A percentile compares a stretch with the other conserved stretches of the same genome.
Evolutionary conservation across 345 rosid genomes (phyloP).

Genomic region (Eucalyptus cladocalyx): DNA sequence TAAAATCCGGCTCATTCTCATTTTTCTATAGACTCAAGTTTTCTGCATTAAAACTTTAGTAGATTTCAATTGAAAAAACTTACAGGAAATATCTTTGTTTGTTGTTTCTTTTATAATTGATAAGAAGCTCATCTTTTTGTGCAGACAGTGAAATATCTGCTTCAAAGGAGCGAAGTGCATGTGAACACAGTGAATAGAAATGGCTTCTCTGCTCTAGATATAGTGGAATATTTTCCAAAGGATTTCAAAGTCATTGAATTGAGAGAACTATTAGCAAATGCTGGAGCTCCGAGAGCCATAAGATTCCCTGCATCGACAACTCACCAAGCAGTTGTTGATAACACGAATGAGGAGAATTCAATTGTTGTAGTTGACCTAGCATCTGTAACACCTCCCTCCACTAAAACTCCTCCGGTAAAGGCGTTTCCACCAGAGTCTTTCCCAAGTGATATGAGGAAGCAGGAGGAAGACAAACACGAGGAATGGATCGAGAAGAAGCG

Average conservation of each 20-base stretch:
- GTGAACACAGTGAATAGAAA: not conserved
- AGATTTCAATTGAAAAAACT: too few species aligned
- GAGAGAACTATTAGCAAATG: not conserved
- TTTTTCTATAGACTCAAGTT: not conserved
- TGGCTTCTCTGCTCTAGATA: not conserved
- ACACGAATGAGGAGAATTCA: not conserved
- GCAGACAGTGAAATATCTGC: not conserved
- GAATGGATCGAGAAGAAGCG: too few species aligned
- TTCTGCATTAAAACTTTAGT: too few species aligned
- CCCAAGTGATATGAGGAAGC: too few species aligned
- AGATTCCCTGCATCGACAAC: too few species aligned
- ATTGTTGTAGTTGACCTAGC: too few species aligned
- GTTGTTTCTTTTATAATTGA: too few species aligned
- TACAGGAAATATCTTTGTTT: not conserved
- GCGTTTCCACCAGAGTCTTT: too few species aligned
- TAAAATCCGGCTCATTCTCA: not conserved
- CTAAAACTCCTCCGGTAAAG: too few species aligned
- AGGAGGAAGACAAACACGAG: too few species aligned
- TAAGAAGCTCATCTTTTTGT: not conserved
- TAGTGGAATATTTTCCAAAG: not conserved
- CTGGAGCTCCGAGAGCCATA: not conserved
- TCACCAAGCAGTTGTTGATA: not conserved
- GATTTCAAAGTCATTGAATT: not conserved
- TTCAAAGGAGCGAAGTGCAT: not conserved
- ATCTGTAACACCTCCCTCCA: too few species aligned